phyloP scores from a whole-genome alignment of 371 early-diverging fungal genomes.

The Rhizomucor miehei region DNA sequence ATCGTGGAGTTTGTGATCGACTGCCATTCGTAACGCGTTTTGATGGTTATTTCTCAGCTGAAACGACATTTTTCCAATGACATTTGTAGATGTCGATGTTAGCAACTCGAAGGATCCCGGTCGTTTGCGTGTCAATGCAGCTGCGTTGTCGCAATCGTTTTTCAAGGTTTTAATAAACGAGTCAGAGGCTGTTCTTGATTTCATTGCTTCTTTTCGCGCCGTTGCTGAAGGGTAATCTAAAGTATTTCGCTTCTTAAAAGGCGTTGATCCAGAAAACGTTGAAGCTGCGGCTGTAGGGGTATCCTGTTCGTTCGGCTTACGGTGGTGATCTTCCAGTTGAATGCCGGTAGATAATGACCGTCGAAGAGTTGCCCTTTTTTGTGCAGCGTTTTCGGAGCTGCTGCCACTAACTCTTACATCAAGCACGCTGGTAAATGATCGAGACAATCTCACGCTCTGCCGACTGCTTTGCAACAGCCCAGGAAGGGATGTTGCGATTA shows the following conservation, averaged over 20 bases:
- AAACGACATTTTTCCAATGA: slow-evolving; percentile 42
- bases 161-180: slow-evolving; percentile 19
- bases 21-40: slow-evolving; percentile 31
- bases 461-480: slow-evolving; percentile 19
- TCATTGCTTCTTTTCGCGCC: slow-evolving; percentile 11
- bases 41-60: slow-evolving; percentile 40
- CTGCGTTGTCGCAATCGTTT: not conserved
- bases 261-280: slow-evolving; percentile 1
- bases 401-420: slow-evolving; percentile 10
- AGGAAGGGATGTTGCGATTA: slow-evolving; percentile 30
- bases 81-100: slow-evolving; percentile 14
- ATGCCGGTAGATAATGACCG: slow-evolving; percentile 12
- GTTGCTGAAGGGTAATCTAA: slow-evolving; percentile 21
- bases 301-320: not conserved
- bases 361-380: slow-evolving; percentile 1
- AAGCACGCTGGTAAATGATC: slow-evolving; percentile 30
- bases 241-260: slow-evolving; percentile 28
- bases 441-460: slow-evolving; percentile 13
- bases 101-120: slow-evolving; percentile 37
- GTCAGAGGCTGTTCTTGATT: slow-evolving; percentile 31
- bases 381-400: not conserved
- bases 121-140: slow-evolving; percentile 11
- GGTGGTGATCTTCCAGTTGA: not conserved
- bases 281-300: slow-evolving; percentile 1
- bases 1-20: slow-evolving; percentile 45